phyloP scores from a whole-genome alignment of 1,284 basidiomycete genomes.

The Apiotrichum siamense region DNA sequence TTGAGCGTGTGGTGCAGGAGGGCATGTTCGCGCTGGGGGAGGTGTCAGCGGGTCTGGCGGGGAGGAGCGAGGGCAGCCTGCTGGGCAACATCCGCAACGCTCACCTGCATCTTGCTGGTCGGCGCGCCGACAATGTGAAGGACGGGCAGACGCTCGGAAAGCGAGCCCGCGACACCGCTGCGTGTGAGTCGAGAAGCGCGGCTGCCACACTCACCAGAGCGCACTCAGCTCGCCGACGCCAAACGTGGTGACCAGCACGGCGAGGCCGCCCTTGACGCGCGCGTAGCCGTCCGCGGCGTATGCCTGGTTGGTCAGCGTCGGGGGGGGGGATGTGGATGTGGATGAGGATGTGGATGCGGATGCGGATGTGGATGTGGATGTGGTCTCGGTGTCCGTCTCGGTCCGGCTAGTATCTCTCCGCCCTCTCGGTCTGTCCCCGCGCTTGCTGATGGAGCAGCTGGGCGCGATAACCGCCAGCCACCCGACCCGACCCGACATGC shows the following conservation, averaged over 20 bases:
- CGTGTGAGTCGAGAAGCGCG: neutral
- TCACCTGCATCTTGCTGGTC: conserved; percentile 46
- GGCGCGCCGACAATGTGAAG: conserved; percentile 88
- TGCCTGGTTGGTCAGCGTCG: conserved; percentile 38
- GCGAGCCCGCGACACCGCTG: conserved; percentile 51
- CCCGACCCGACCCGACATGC: too few relatives aligned
- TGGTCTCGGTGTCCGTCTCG: too few relatives aligned
- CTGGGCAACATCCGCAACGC: neutral
- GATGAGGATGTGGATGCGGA: neutral
- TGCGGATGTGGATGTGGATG: neutral
- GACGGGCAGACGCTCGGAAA: conserved; percentile 82
- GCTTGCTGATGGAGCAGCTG: too few relatives aligned
- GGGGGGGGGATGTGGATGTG: neutral
- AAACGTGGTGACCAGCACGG: conserved; percentile 68
- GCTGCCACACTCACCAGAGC: conserved; percentile 45
- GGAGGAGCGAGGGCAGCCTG: too few relatives aligned
- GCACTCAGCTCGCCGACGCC: conserved; percentile 86
- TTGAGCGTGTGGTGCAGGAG: conserved; percentile 79
- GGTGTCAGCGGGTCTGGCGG: too few relatives aligned
- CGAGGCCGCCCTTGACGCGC: conserved; percentile 69
- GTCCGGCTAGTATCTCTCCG: too few relatives aligned
- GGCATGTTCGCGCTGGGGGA: conserved; percentile 50
- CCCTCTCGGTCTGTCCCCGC: too few relatives aligned
- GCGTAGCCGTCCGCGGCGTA: conserved; percentile 98
- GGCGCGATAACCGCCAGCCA: too few relatives aligned